These are phyloP conservation scores for Chimonanthus praecox DNA, from an alignment of 164 flowering plant genomes.

Conservation along the genomic window DNA sequence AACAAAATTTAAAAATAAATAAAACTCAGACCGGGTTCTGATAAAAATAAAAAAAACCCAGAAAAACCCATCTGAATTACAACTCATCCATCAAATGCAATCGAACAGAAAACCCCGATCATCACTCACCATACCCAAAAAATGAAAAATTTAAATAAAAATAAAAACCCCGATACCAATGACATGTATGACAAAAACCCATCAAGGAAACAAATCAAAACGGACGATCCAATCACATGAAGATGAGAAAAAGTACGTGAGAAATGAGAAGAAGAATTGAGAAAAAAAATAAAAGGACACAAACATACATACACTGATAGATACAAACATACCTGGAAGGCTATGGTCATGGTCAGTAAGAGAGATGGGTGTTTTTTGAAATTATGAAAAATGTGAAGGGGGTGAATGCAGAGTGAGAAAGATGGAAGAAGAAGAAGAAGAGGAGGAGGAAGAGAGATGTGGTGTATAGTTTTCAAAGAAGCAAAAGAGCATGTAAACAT, in stretches of 20 bases:
- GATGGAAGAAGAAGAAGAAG: slow-evolving; percentile 4
- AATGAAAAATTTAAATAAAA: not conserved
- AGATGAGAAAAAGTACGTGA: slow-evolving; percentile 1
- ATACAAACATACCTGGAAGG: slow-evolving; percentile 11
- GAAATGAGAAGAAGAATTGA: not conserved
- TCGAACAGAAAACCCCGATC: slow-evolving; percentile 24
- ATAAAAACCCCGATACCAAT: not conserved
- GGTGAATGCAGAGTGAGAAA: slow-evolving; percentile 10
- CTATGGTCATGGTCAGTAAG: slow-evolving; percentile 9
- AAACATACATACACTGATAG: not conserved
- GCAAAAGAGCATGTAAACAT: not conserved
- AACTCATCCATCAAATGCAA: slow-evolving; percentile 18
- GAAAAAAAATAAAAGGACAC: not conserved
- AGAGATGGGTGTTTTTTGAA: slow-evolving; percentile 6
- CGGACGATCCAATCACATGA: not conserved
- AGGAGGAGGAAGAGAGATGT: slow-evolving; percentile 26
- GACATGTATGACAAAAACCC: not conserved
- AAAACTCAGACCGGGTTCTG: not conserved
- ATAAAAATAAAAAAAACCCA: not conserved
- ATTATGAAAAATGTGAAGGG: slow-evolving; percentile 18
- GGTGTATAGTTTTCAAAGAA: not conserved
- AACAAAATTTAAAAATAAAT: not conserved
- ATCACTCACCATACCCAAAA: slow-evolving; percentile 11
- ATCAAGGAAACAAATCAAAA: not conserved
- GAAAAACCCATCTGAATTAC: slow-evolving; percentile 12